A percentile compares a stretch with the other conserved stretches of the same genome.
Evolutionary conservation across 208 protist genomes (phyloP).

Genomic region (Naegleria fowleri): DNA sequence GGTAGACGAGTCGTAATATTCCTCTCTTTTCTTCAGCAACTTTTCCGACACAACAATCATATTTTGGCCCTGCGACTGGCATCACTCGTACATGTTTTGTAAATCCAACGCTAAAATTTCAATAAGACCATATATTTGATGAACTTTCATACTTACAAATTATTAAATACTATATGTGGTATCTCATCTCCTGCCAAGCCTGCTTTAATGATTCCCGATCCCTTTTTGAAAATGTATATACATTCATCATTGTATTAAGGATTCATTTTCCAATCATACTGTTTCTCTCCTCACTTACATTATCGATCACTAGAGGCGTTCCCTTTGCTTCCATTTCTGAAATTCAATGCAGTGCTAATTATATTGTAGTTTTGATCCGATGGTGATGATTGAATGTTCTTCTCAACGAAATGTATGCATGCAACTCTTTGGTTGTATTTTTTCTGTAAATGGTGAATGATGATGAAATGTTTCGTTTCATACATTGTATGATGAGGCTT

Average conservation of each 20-base stretch:
- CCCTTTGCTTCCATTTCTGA: neutral
- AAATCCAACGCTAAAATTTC: neutral
- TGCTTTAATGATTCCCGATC: slow-evolving; percentile 75
- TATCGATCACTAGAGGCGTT: neutral
- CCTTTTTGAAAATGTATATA: neutral
- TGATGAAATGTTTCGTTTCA: too few species aligned
- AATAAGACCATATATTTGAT: neutral
- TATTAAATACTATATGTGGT: slow-evolving; percentile 49
- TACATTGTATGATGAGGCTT: too few species aligned
- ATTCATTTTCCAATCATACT: neutral
- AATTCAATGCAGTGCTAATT: neutral
- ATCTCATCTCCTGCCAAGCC: slow-evolving; percentile 92
- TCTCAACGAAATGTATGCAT: too few species aligned
- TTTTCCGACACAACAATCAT: neutral
- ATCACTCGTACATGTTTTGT: neutral
- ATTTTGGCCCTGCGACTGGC: neutral
- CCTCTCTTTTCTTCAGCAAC: neutral
- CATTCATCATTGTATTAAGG: too few species aligned
- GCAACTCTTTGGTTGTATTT: too few species aligned
- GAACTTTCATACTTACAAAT: neutral
- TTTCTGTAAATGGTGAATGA: too few species aligned
- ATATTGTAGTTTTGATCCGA: too few species aligned
- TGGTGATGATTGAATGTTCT: too few species aligned
- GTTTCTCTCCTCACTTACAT: neutral
- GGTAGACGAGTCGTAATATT: slow-evolving; percentile 73